A percentile compares a stretch with the other conserved stretches of the same genome.
Conservation (phyloP, 331 rosid species). For the Erythrophleum ivorense region DNA sequence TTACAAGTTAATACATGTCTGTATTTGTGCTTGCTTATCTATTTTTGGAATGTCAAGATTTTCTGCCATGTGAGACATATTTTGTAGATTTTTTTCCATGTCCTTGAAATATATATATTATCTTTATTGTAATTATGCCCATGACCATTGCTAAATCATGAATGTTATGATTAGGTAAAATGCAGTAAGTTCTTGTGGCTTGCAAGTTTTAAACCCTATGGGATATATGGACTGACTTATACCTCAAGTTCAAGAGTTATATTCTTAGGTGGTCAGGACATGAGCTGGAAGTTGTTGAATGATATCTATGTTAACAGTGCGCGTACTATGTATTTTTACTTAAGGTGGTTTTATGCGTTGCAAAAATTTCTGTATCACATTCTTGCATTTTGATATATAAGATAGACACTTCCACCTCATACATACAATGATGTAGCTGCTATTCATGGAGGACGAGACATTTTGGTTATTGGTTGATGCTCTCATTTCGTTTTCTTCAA, state of each 20-base stretch:
- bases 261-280: conserved; percentile 91
- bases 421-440: conserved; percentile 88
- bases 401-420: conserved; percentile 84
- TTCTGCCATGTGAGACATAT: too few species aligned
- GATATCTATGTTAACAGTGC: conserved; percentile 72
- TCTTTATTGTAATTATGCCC: too few species aligned
- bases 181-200: too few species aligned
- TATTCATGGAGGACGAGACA: conserved; percentile 71
- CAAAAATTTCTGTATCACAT: conserved; percentile 45
- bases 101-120: too few species aligned
- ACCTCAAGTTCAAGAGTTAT: conserved; percentile 64
- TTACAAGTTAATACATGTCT: too few species aligned
- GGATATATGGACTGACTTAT: too few species aligned
- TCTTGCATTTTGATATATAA: conserved; percentile 70
- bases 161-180: too few species aligned
- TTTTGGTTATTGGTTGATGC: conserved; percentile 90
- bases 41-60: too few species aligned
- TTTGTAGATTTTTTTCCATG: too few species aligned
- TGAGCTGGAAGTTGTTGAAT: conserved; percentile 74
- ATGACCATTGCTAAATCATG: too few species aligned
- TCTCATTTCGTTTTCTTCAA: conserved; percentile 85
- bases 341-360: conserved; percentile 40
- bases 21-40: too few species aligned
- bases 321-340: conserved; percentile 53
- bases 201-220: too few species aligned